Base-by-base conservation (phyloP, 1,284 basidiomycete genomes). In the Ustanciosporium gigantosporum region DNA sequence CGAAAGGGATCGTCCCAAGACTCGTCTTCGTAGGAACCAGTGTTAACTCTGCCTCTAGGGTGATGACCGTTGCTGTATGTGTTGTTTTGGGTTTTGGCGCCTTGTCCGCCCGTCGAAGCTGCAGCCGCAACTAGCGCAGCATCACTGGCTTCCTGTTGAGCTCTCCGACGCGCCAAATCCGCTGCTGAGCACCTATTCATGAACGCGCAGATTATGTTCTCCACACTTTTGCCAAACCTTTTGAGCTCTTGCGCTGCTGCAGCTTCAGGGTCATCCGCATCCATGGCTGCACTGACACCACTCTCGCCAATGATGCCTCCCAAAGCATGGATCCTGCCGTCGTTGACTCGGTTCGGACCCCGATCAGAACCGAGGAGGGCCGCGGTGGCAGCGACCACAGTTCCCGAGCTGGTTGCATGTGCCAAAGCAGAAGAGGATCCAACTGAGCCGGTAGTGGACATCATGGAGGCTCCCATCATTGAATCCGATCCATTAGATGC, bases 131-230 rank as follows among this genome's bases (percentile, higher is more conserved):
- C 8, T 19, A 19, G 9, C 8, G 32, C 32, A 11, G 32, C 17
- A 11, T 8, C 32, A 8, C 11, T 11, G 11, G 8, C 32, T 19
- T 35, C 11, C 17, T 35, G 32, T 19, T 11, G 17, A 13, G 8
- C 14, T 19, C 20, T 9, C 11, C 17, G 32, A 9, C 20, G 32
- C 16, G 36, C 48, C 2, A 15, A 20, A 22, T 53, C 47, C 7
- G 46, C 44, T 11, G 43, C 37, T 24, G 47, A 32, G 22, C 62
- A 68, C 16, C 73, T 41, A 21, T 74, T 73, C 37, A 76, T 51
- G 36, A 73, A 71, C 6, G 74, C 73, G 34, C 70, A 76, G 14
- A 76, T 50, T 45, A 76, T 67, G 41, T 70, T 73, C 31, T 75
- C 70, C 3, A 73, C 66, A 21, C 56, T 66, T 21, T 52, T 46